Evolutionary conservation across 2,329 filamentous ascomycete species (phyloP), one percentile per base, ranked within the genome.

Genomic region (Orbilia ellipsospora): DNA sequence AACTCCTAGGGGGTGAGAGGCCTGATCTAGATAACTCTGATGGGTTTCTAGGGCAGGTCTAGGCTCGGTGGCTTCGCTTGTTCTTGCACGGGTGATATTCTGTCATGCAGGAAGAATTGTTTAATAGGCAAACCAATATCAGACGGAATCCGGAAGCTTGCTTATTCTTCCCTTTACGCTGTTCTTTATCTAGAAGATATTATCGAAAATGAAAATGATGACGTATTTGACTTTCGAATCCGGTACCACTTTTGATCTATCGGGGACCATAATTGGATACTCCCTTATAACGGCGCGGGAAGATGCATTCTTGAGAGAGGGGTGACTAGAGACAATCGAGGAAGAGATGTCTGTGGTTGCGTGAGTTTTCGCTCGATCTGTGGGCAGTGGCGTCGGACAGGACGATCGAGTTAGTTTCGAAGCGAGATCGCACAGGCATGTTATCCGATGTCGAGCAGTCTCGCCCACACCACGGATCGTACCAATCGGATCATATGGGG

Each of bases 401-500:
- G 15, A 40, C 26, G 62, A 66, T 66, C 55, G 54, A 60, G 20
- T n/a, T 13, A 12, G 16, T 13, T 13, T 18, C 4, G 26, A 68
- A 68, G 54, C 64, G 64, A 68, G 64, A 60, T 68, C 64, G 59
- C 36, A 44, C 64, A 60, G 54, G 60, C 60, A 52, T 18, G 12
- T 4, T 13, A 5, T 48, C 26, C 62, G 62, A 66, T 66, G 23
- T 55, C n/a, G 36, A 45, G 61, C 31, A 42, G 42, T 56, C 62
- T 50, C 12, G 15, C 15, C 16, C 8, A 50, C 4, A 61, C 18
- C 31, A 15, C 7, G 31, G 28, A 68, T 68, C 64, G 64, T 36
- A 60, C 55, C 55, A 54, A 60, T 52, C 15, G 26, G 64, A 60
- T 48, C 45, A 1, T 7, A 28, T 23, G 16, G 10, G 5, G 5